Conservation (phyloP, 2,329 filamentous ascomycete genomes). For the Coniochaeta pulveracea region DNA sequence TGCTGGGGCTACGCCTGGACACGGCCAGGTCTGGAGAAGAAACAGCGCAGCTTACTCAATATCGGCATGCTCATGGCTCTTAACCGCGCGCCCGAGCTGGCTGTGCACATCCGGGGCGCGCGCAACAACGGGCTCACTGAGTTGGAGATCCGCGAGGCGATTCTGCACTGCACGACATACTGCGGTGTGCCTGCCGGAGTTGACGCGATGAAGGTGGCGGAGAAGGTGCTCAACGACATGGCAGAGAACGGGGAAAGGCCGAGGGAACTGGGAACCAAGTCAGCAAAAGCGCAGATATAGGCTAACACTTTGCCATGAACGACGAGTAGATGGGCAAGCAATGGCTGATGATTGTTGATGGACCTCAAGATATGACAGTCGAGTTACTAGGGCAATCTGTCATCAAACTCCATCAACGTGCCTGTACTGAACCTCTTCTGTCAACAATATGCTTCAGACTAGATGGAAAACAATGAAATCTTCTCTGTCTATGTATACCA, state of each 20-base stretch:
- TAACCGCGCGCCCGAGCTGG: constrained; percentile 47
- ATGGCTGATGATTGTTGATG: no score
- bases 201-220: constrained; percentile 24
- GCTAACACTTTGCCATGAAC: no score
- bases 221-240: constrained; percentile 19
- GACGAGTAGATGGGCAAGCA: no score
- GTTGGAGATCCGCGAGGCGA: constrained; percentile 50
- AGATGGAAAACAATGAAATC: no score
- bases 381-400: no score
- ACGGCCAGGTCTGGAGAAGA: constrained; percentile 47
- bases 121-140: constrained; percentile 51
- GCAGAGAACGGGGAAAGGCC: constrained; percentile 17
- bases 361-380: no score
- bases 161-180: constrained; percentile 32
- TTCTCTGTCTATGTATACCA: no score
- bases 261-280: constrained; percentile 17
- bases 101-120: constrained; percentile 49
- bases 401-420: no score
- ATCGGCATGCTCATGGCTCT: constrained; percentile 49
- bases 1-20: constrained; percentile 56
- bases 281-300: constrained; percentile 2
- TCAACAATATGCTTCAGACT: no score
- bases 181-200: constrained; percentile 31
- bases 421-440: no score
- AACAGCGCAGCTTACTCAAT: constrained; percentile 50